A percentile compares a stretch with the other conserved stretches of the same genome.
Evolutionary conservation across 1,284 basidiomycete genomes (phyloP).

Genomic region (Phenoliferia sp.): DNA sequence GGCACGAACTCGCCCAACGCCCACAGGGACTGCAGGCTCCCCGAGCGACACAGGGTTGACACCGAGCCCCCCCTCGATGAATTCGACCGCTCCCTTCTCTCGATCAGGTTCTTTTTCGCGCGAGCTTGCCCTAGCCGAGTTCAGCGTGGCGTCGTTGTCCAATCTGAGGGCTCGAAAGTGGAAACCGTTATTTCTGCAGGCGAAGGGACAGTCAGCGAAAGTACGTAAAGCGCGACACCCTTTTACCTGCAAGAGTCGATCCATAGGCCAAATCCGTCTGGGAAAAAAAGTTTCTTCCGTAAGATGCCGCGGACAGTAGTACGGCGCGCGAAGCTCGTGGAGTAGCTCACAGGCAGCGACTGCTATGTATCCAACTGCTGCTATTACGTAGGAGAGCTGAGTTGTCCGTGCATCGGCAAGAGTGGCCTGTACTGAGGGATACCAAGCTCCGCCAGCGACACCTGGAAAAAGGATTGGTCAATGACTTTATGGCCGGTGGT

Average conservation of each 20-base stretch:
- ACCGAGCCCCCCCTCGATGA: too few relatives aligned
- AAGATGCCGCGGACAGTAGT: neutral
- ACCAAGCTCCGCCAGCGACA: conserved; percentile 50
- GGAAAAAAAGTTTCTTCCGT: too few relatives aligned
- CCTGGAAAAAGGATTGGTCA: neutral
- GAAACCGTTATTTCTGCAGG: neutral
- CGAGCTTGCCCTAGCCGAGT: neutral
- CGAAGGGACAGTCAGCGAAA: neutral
- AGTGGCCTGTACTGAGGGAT: conserved; percentile 62
- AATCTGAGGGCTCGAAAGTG: neutral
- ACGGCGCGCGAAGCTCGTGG: neutral
- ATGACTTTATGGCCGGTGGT: too few relatives aligned
- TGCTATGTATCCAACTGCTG: neutral
- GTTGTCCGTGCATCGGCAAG: conserved; percentile 57
- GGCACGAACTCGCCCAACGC: too few relatives aligned
- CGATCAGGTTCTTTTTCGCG: too few relatives aligned
- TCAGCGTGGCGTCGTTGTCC: neutral
- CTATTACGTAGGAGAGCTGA: conserved; percentile 47
- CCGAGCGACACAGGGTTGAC: too few relatives aligned
- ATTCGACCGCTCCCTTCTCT: too few relatives aligned
- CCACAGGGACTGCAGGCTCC: too few relatives aligned
- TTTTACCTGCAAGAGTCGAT: neutral
- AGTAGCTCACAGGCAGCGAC: neutral
- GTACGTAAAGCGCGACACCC: neutral
- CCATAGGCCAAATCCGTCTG: conserved; percentile 3